Conservation (phyloP, 2,329 filamentous ascomycete genomes). For the Acarospora socialis region DNA sequence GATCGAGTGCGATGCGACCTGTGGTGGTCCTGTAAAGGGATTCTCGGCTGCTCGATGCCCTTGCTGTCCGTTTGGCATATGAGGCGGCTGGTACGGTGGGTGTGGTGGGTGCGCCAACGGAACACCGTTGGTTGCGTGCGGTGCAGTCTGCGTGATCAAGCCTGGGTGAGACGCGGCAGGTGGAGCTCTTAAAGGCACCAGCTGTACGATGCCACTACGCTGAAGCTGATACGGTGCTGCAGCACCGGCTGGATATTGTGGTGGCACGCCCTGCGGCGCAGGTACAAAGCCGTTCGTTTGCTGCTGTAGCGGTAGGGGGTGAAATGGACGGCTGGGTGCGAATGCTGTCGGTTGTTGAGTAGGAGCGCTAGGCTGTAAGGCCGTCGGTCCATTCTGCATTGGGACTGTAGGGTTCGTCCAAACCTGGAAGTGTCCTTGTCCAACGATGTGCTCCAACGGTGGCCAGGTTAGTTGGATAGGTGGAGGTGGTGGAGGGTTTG, state of each 20-base stretch:
- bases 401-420: constrained; percentile 9
- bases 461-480: constrained; percentile 5
- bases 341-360: constrained; percentile 22
- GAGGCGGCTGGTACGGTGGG: too few species aligned
- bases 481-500: constrained; percentile 5
- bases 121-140: too few species aligned
- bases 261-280: constrained; percentile 17
- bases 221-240: constrained; percentile 12
- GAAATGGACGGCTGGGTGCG: constrained; percentile 26
- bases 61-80: constrained; percentile 22
- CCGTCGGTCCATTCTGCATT: constrained; percentile 16
- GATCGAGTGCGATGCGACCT: constrained; percentile 29
- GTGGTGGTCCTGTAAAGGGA: constrained; percentile 31
- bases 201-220: too few species aligned
- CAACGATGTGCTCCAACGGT: constrained; percentile 2
- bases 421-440: constrained; percentile 4
- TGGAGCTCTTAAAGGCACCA: too few species aligned
- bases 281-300: constrained; percentile 36
- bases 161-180: too few species aligned
- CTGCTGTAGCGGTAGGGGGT: constrained; percentile 36
- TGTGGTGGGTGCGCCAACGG: constrained; percentile 1
- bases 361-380: constrained; percentile 15
- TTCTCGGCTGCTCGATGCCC: constrained; percentile 31
- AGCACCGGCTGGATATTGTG: constrained; percentile 21
- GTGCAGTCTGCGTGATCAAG: too few species aligned